A percentile compares a stretch with the other conserved stretches of the same genome.
Conservation (phyloP, 371 early-diverging fungal genomes). For the Rhizopus microsporus region DNA sequence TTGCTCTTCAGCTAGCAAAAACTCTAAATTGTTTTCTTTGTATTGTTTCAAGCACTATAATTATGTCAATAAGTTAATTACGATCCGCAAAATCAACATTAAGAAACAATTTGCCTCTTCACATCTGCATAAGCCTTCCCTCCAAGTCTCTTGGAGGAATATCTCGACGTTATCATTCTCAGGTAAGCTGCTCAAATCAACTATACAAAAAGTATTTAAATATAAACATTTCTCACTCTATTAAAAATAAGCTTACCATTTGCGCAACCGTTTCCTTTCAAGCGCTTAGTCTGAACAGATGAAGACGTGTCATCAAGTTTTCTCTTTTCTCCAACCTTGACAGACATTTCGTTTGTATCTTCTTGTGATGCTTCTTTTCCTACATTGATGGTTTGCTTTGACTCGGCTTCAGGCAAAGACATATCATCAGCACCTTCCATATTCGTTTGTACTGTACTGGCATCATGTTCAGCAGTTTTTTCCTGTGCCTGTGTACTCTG, state of each 20-base stretch:
- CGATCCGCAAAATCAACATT: not conserved
- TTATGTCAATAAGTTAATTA: not conserved
- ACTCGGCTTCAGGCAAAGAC: too few relatives aligned
- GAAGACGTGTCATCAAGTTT: constrained; percentile 4
- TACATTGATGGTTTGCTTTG: not conserved
- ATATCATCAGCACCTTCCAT: too few relatives aligned
- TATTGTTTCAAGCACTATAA: constrained; percentile 28
- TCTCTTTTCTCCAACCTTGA: constrained; percentile 14
- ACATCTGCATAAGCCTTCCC: constrained; percentile 47
- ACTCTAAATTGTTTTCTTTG: constrained; percentile 24
- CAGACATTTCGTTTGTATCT: not conserved
- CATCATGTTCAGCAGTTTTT: not conserved
- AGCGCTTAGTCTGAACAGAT: constrained; percentile 5
- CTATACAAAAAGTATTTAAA: constrained; percentile 1
- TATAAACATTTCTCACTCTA: not conserved
- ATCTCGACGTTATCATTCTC: constrained; percentile 37
- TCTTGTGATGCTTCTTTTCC: not conserved
- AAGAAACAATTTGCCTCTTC: constrained; percentile 23
- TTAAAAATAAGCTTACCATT: constrained; percentile 10
- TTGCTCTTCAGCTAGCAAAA: constrained; percentile 39
- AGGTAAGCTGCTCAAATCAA: constrained; percentile 14
- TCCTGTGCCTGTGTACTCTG: not conserved
- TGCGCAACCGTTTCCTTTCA: constrained; percentile 9
- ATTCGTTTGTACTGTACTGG: too few relatives aligned
- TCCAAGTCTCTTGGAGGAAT: constrained; percentile 56